Base-by-base conservation (phyloP, 108 stramenopile genomes). In the Mediolabrus comicus region DNA sequence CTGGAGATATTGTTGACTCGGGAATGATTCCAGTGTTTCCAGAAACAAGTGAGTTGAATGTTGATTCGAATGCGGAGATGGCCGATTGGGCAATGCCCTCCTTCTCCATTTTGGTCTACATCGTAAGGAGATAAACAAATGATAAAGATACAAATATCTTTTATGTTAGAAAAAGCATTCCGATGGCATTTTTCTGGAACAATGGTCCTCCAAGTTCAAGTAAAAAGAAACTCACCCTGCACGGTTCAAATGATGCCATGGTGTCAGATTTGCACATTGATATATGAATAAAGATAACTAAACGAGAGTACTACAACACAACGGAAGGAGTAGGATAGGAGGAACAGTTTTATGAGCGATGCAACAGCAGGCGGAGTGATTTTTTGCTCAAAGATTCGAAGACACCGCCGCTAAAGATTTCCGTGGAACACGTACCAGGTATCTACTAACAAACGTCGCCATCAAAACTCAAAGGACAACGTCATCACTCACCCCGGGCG, bases 11-110 rank as follows among this genome's bases (percentile, higher is more conserved):
- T 71, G 89, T 83, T 27, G 83, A 75, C 72, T 99, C 98, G 32
- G 95, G 86, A 74, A 99, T 99, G 82, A 97, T 90, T 30, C 98
- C 98, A n/a, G 97, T 92, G 62, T 92, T 87, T 65, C 98, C 98
- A 7, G 95, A 95, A 9, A 90, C 83, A 32, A 92, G 87, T n/a
- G 89, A 84, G 54, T 83, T 81, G 73, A 94, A 94, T n/a, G 92
- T 91, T 10, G 89, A 89, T 72, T 94, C 94, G 63, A 94, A 94
- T 53, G 95, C 95, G 41, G 88, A 86, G 72, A 97, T 95, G 62
- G 95, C 95, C 7, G 93, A 93, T 33, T 82, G 72, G 65, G 88
- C 85, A 70, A 92, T 84, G 73, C 93, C 93, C 77, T 91, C 96
- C 53, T 83, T 79, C 60, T 86, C 87, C 96, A 97, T 97, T 86